Conservation (phyloP, 179 eudicot species). For the Beta lomatogona region DNA sequence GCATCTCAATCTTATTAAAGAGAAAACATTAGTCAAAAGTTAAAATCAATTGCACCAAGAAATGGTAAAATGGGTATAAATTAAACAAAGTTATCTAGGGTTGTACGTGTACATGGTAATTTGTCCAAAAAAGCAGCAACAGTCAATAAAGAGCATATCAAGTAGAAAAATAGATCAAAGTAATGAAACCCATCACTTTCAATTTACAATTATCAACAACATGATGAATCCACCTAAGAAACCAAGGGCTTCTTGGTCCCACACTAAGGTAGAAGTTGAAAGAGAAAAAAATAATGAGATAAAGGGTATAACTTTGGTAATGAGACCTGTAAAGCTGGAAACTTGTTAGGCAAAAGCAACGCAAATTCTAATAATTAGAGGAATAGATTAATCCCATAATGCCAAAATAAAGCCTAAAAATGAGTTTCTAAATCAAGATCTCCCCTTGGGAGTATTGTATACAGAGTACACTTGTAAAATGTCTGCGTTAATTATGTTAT, state of each 20-base stretch:
- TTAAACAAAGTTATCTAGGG: conserved; percentile 1
- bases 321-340: conserved; percentile 55
- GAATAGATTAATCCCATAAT: conserved; percentile 16
- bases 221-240: conserved; percentile 45
- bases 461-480: conserved; percentile 13
- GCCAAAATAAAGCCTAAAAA: conserved; percentile 12
- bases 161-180: conserved; percentile 31
- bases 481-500: too few relatives aligned
- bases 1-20: conserved; percentile 18
- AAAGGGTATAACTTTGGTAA: conserved; percentile 26
- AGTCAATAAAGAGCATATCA: conserved; percentile 19
- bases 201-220: conserved; percentile 34
- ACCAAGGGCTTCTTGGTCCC: conserved; percentile 31
- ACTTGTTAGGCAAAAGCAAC: conserved; percentile 38
- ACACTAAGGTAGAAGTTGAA: conserved; percentile 12
- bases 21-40: conserved; percentile 24
- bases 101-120: conserved; percentile 26
- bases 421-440: conserved; percentile 30
- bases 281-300: neutral
- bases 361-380: conserved; percentile 34
- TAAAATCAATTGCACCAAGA: conserved; percentile 14
- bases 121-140: conserved; percentile 33
- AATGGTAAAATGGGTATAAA: conserved; percentile 10
- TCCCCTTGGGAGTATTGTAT: conserved; percentile 21
- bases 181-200: conserved; percentile 31